Conservation (phyloP, 2,329 filamentous ascomycete genomes). For the Pseudogymnoascus sp. region DNA sequence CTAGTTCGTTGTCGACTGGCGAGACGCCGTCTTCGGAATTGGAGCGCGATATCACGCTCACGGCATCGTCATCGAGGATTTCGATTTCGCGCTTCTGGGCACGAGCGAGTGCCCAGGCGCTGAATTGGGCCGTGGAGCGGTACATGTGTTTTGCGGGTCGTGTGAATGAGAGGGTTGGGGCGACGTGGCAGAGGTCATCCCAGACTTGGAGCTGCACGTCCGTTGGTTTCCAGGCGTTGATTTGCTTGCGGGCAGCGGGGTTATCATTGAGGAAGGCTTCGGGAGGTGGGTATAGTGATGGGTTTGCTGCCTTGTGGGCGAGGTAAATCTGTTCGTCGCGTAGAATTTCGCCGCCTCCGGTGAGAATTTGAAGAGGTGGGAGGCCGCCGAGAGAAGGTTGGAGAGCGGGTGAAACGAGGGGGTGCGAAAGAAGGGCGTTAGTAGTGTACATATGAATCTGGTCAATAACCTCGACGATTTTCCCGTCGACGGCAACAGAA, state of each 20-base stretch:
- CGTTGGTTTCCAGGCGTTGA: slow-evolving; percentile 69
- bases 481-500: slow-evolving; percentile 62
- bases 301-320: slow-evolving; percentile 89
- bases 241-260: slow-evolving; percentile 42
- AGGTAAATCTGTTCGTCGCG: slow-evolving; percentile 93
- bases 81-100: slow-evolving; percentile 75
- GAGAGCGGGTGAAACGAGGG: slow-evolving; percentile 80
- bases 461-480: slow-evolving; percentile 68
- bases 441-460: slow-evolving; percentile 86
- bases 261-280: slow-evolving; percentile 55
- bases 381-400: slow-evolving; percentile 85
- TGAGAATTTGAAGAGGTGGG: slow-evolving; percentile 77
- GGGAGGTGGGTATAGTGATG: slow-evolving; percentile 63
- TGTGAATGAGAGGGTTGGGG: slow-evolving; percentile 89
- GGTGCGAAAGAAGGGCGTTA: slow-evolving; percentile 78
- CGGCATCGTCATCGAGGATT: slow-evolving; percentile 68
- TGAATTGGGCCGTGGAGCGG: slow-evolving; percentile 83
- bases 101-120: slow-evolving; percentile 79
- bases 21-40: slow-evolving; percentile 33
- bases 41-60: slow-evolving; percentile 64
- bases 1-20: slow-evolving; percentile 13
- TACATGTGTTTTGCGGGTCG: slow-evolving; percentile 97
- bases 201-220: slow-evolving; percentile 92
- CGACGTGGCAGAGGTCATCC: slow-evolving; percentile 91
- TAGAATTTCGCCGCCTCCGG: slow-evolving; percentile 80